Evolutionary conservation across 2,329 filamentous ascomycete genomes (phyloP).

Genomic region (Stachybotrys chartarum): DNA sequence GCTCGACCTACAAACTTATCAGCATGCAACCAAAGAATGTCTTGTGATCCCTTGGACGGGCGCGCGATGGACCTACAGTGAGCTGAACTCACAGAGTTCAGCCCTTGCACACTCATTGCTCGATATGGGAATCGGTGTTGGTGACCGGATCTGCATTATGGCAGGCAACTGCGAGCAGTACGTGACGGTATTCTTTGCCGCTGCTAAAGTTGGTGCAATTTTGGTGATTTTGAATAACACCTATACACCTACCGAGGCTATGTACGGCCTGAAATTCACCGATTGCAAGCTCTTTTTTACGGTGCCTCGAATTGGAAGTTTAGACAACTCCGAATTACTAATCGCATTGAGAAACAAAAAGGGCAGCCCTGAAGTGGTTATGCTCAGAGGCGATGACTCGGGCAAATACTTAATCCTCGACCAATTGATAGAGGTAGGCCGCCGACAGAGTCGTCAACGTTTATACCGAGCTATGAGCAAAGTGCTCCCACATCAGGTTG

Average conservation of each 20-base stretch:
- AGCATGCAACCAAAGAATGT: conserved; percentile 59
- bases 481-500: too few relatives aligned
- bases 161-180: conserved; percentile 10
- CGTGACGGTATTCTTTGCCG: conserved; percentile 8
- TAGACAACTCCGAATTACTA: conserved; percentile 58
- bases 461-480: too few relatives aligned
- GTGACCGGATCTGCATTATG: conserved; percentile 8
- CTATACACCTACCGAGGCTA: conserved; percentile 62
- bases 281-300: conserved; percentile 6
- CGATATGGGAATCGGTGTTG: conserved; percentile 2
- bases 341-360: conserved; percentile 39
- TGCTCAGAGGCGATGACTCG: conserved; percentile 46
- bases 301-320: conserved; percentile 1
- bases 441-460: conserved; percentile 38
- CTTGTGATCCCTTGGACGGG: conserved; percentile 71
- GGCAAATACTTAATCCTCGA: conserved; percentile 52
- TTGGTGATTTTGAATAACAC: conserved; percentile 10
- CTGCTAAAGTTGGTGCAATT: conserved; percentile 6
- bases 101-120: conserved; percentile 51
- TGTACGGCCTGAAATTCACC: conserved; percentile 64
- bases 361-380: conserved; percentile 44
- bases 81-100: conserved; percentile 55
- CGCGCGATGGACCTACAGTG: conserved; percentile 64
- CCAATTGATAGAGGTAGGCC: conserved; percentile 46
- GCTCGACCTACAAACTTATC: conserved; percentile 61